Percentiles rank a stretch among this genome's conserved stretches.
phyloP scores from a whole-genome alignment of 148 eudicot species.

The Spergularia marina region DNA sequence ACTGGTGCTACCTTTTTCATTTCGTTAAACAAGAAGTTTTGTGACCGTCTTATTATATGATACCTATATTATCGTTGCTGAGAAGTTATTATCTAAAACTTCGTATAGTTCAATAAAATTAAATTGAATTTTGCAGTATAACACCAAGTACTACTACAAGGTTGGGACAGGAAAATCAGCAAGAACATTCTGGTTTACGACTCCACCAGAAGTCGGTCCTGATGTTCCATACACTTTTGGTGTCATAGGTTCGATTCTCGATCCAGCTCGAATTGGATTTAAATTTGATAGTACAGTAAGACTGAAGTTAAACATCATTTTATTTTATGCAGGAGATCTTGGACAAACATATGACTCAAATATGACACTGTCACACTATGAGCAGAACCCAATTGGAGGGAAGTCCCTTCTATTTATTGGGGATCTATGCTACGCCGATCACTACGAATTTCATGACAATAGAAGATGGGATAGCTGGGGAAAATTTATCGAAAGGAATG shows the following conservation, averaged over 20 bases:
- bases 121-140: slow-evolving; percentile 32
- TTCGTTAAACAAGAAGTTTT: no score
- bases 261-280: no score
- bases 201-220: slow-evolving; percentile 71
- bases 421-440: slow-evolving; percentile 33
- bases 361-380: slow-evolving; percentile 28
- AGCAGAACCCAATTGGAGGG: slow-evolving; percentile 18
- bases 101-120: background rate
- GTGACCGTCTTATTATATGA: no score
- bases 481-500: slow-evolving; percentile 49
- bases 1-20: no score
- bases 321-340: slow-evolving; percentile 27
- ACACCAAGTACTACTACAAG: slow-evolving; percentile 50
- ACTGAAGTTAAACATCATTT: background rate
- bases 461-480: slow-evolving; percentile 68
- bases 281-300: background rate
- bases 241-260: slow-evolving; percentile 35
- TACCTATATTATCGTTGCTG: no score
- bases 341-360: slow-evolving; percentile 36
- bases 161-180: slow-evolving; percentile 47
- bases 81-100: no score
- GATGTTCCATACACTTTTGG: slow-evolving; percentile 78
- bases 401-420: slow-evolving; percentile 27
- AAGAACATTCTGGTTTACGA: slow-evolving; percentile 66
- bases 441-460: slow-evolving; percentile 39